These are phyloP conservation scores for Bimuria novae-zelandiae DNA, from an alignment of 2,329 filamentous ascomycete species.

Conservation along the genomic window DNA sequence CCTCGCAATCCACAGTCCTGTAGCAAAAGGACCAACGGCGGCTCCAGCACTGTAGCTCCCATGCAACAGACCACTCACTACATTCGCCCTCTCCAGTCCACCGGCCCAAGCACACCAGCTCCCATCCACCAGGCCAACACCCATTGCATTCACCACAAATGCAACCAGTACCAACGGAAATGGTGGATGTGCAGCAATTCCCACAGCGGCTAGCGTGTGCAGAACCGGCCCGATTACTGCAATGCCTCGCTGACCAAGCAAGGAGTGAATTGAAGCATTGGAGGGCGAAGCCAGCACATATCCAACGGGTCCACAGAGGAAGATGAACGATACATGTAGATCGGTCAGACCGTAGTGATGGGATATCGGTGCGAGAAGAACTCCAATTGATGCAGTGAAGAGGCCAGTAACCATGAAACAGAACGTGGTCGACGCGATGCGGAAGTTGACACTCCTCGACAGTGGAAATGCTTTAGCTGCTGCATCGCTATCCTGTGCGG, in stretches of 20 bases:
- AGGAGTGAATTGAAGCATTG: constrained; percentile 47
- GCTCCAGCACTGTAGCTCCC: constrained; percentile 49
- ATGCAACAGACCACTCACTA: constrained; percentile 48
- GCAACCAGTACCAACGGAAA: constrained; percentile 42
- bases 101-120: constrained; percentile 55
- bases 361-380: constrained; percentile 45
- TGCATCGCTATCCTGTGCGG: background rate
- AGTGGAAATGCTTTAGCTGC: background rate
- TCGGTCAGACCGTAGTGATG: constrained; percentile 50
- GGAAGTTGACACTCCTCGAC: constrained; percentile 25
- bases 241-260: constrained; percentile 50
- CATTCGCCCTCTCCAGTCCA: constrained; percentile 47
- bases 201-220: constrained; percentile 40
- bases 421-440: constrained; percentile 60
- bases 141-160: constrained; percentile 43
- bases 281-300: constrained; percentile 50
- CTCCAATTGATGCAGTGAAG: constrained; percentile 35
- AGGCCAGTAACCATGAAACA: constrained; percentile 61
- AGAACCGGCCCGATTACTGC: constrained; percentile 47
- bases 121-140: constrained; percentile 50
- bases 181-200: constrained; percentile 33
- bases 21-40: constrained; percentile 45
- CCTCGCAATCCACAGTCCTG: constrained; percentile 35
- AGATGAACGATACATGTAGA: constrained; percentile 51
- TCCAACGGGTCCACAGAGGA: constrained; percentile 51